These are phyloP conservation scores for Lactarius tabidus DNA, from an alignment of 768 basidiomycete species.

Conservation along the genomic window DNA sequence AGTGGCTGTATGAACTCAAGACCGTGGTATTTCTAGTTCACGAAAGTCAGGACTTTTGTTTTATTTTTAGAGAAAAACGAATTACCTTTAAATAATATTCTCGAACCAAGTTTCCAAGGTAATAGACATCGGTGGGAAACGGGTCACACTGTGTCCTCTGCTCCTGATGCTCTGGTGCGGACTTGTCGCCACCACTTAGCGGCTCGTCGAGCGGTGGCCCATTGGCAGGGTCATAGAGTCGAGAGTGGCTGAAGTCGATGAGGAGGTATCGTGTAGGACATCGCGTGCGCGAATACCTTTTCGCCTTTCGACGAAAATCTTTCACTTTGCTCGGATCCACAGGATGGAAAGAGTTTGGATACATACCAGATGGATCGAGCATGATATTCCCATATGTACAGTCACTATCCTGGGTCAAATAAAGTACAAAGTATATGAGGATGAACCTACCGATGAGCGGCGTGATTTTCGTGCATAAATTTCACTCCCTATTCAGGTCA, in stretches of 20 bases:
- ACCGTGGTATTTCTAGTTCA: constrained; percentile 20
- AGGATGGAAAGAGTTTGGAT: constrained; percentile 32
- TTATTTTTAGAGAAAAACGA: neutral
- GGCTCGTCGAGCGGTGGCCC: constrained; percentile 28
- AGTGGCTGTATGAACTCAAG: constrained; percentile 35
- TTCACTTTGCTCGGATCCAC: constrained; percentile 4
- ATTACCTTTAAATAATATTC: constrained; percentile 29
- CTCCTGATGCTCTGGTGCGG: constrained; percentile 33
- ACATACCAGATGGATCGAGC: constrained; percentile 32
- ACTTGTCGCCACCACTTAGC: constrained; percentile 40
- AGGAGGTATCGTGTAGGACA: constrained; percentile 33
- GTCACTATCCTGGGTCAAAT: neutral
- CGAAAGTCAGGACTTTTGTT: neutral
- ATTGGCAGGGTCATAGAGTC: constrained; percentile 30
- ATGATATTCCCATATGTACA: constrained; percentile 23
- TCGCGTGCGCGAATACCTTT: constrained; percentile 32
- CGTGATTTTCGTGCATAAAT: constrained; percentile 26
- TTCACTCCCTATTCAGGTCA: constrained; percentile 21
- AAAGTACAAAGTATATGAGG: neutral
- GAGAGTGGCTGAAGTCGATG: constrained; percentile 38
- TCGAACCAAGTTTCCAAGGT: constrained; percentile 33
- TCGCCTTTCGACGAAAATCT: constrained; percentile 28
- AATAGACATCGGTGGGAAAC: constrained; percentile 36
- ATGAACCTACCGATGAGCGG: constrained; percentile 33
- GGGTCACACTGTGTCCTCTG: constrained; percentile 26